phyloP scores from a whole-genome alignment of 1,139 yeast species.

The Magnusiomyces paraingens region DNA sequence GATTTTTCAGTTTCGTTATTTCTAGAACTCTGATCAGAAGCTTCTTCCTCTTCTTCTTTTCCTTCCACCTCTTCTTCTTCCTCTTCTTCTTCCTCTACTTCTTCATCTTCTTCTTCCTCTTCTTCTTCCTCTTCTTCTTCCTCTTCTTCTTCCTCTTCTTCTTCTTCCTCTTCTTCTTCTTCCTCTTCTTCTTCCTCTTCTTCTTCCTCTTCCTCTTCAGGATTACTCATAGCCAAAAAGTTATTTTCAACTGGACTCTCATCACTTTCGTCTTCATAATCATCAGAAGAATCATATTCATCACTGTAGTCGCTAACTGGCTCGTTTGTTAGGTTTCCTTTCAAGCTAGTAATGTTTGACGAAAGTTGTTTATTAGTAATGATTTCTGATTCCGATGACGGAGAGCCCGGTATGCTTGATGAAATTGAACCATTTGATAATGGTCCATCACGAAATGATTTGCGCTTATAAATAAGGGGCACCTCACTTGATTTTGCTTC shows the following conservation, averaged over 20 bases:
- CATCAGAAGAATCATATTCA: background rate
- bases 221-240: slow-evolving; percentile 2
- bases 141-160: background rate
- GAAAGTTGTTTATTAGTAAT: background rate
- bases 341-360: background rate
- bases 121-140: background rate
- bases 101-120: background rate
- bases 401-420: background rate
- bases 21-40: no score
- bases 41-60: no score
- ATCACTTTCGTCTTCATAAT: background rate
- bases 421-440: background rate
- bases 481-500: background rate
- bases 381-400: background rate
- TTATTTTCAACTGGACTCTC: background rate
- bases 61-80: background rate
- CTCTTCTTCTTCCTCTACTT: background rate
- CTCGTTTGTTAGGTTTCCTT: background rate
- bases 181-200: slow-evolving; percentile 25
- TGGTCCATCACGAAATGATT: slow-evolving; percentile 18
- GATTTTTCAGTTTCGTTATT: no score
- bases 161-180: background rate
- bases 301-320: background rate
- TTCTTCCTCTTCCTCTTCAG: slow-evolving; percentile 8
- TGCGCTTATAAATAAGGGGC: slow-evolving; percentile 23